phyloP scores from a whole-genome alignment of 179 eudicot species.

The Amaranthus tricolor region DNA sequence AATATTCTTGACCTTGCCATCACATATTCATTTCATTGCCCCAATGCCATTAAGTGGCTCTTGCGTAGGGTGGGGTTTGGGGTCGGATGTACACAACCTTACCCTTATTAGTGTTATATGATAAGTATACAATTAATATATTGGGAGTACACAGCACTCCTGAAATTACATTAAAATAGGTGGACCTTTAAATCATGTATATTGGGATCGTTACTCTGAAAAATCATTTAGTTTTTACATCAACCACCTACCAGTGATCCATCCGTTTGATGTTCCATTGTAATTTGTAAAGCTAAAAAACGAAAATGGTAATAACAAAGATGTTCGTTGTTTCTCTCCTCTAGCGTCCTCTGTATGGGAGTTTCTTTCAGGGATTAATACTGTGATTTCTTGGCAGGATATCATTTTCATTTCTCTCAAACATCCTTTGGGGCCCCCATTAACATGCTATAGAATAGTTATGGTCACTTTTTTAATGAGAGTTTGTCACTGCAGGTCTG shows the following conservation, averaged over 20 bases:
- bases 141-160: background rate
- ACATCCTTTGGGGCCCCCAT: background rate
- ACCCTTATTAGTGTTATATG: no score
- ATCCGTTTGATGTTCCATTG: background rate
- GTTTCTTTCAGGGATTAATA: background rate
- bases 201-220: background rate
- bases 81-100: no score
- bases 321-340: background rate
- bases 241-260: background rate
- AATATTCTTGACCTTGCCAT: background rate
- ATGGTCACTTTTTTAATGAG: conserved; percentile 2
- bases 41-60: no score
- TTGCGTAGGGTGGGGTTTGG: no score
- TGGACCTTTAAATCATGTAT: background rate
- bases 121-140: background rate
- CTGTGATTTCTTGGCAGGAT: background rate
- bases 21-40: no score
- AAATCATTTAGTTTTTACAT: background rate
- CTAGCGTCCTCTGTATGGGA: background rate
- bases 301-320: background rate
- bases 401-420: background rate
- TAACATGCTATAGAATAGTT: background rate
- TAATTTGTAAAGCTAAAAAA: background rate
- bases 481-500: conserved; percentile 56
- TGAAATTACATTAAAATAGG: background rate